Percentiles rank a stretch among this genome's conserved stretches.
Conservation (phyloP, 169 alveolate species). For the Plasmodium malariae region DNA sequence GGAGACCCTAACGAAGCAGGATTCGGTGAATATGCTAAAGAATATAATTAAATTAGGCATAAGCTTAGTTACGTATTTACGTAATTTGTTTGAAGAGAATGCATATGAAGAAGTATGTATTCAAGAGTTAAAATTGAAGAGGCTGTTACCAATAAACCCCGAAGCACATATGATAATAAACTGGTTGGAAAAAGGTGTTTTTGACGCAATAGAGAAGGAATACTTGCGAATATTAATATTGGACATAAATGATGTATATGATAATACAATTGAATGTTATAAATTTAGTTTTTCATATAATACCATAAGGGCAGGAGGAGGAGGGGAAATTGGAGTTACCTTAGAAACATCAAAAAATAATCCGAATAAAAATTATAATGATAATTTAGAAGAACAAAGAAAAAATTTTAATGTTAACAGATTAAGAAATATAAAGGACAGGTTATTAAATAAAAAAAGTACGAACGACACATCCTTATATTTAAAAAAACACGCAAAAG, state of each 20-base stretch:
- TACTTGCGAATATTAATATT: constrained; percentile 83
- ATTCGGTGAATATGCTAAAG: constrained; percentile 81
- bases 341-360: constrained; percentile 43
- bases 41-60: constrained; percentile 82
- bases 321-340: constrained; percentile 64
- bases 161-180: constrained; percentile 82
- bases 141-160: constrained; percentile 77
- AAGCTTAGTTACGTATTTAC: constrained; percentile 81
- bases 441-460: constrained; percentile 77
- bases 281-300: constrained; percentile 80
- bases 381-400: background rate
- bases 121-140: constrained; percentile 80
- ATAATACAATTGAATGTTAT: constrained; percentile 85
- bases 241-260: constrained; percentile 84
- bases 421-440: constrained; percentile 26
- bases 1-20: constrained; percentile 60
- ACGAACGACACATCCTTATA: constrained; percentile 72
- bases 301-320: constrained; percentile 52
- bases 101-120: constrained; percentile 84
- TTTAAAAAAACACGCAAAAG: constrained; percentile 79
- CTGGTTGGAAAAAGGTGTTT: constrained; percentile 90
- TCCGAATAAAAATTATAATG: background rate
- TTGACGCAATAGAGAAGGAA: constrained; percentile 88
- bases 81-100: constrained; percentile 81
- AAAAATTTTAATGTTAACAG: constrained; percentile 25